These are phyloP conservation scores for Jacaranda mimosifolia DNA, from an alignment of 257 asterid species.

Conservation along the genomic window DNA sequence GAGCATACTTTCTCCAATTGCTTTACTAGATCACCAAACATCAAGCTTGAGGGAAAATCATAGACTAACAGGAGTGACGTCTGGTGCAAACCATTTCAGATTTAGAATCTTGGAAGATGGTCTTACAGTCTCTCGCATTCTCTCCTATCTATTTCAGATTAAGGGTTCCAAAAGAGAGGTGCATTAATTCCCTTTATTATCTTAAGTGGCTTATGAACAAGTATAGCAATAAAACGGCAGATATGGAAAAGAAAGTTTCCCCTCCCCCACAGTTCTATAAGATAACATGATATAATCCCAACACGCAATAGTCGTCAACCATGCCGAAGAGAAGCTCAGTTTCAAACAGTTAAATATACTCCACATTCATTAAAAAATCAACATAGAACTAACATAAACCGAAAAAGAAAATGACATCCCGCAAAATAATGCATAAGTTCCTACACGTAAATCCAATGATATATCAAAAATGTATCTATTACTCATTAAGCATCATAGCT, in stretches of 20 bases:
- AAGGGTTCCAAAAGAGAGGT: background rate
- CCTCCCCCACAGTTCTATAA: background rate
- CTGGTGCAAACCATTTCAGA: no score
- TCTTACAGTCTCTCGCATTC: no score
- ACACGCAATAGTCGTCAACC: background rate
- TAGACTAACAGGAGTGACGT: no score
- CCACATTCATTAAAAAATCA: background rate
- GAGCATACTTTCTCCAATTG: no score
- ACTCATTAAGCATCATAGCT: conserved; percentile 33
- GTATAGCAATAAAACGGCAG: background rate
- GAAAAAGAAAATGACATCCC: background rate
- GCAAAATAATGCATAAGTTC: background rate
- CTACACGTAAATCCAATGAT: background rate
- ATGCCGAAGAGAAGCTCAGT: background rate
- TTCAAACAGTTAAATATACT: background rate
- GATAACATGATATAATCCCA: background rate
- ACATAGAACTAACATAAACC: background rate
- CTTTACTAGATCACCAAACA: no score
- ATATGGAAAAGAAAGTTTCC: background rate
- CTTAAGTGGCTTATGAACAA: background rate
- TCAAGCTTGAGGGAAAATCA: no score
- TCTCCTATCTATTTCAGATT: background rate
- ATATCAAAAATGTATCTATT: background rate
- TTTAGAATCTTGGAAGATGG: no score
- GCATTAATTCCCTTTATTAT: background rate